Conservation (phyloP, 345 rosid genomes). For the Gossypium mustelinum region DNA sequence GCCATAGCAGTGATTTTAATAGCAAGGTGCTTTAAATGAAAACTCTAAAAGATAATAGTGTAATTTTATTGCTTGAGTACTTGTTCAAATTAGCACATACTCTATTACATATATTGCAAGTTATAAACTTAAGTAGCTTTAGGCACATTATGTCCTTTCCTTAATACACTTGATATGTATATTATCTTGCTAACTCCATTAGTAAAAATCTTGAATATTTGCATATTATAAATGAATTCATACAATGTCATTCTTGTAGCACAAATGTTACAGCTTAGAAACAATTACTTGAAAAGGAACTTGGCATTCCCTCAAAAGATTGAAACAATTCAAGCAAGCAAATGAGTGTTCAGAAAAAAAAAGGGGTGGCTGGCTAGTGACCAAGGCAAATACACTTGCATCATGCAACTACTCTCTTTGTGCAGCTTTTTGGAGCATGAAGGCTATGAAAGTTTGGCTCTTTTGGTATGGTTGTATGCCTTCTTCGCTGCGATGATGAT, state of each 20-base stretch:
- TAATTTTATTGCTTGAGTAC: too few relatives aligned
- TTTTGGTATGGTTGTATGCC: slow-evolving; percentile 44
- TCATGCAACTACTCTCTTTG: slow-evolving; percentile 30
- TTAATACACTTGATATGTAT: too few relatives aligned
- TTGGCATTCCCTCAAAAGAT: neutral
- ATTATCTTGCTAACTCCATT: too few relatives aligned
- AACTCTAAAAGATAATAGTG: too few relatives aligned
- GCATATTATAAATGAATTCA: neutral
- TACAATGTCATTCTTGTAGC: neutral
- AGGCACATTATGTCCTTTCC: too few relatives aligned
- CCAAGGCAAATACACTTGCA: slow-evolving; percentile 9
- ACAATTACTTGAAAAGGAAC: slow-evolving; percentile 12
- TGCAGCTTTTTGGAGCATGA: slow-evolving; percentile 71
- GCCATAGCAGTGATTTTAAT: too few relatives aligned
- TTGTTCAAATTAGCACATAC: too few relatives aligned
- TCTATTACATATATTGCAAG: too few relatives aligned
- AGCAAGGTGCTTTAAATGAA: too few relatives aligned
- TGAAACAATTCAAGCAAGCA: slow-evolving; percentile 5
- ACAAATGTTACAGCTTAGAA: slow-evolving; percentile 22
- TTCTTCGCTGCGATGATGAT: slow-evolving; percentile 39
- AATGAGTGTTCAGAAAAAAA: slow-evolving; percentile 29
- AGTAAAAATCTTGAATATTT: neutral
- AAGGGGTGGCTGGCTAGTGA: slow-evolving; percentile 29
- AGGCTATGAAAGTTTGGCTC: slow-evolving; percentile 61
- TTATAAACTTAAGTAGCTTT: too few relatives aligned